Base-by-base conservation (phyloP, 2,329 filamentous ascomycete genomes). In the Microcyclosporella mali region DNA sequence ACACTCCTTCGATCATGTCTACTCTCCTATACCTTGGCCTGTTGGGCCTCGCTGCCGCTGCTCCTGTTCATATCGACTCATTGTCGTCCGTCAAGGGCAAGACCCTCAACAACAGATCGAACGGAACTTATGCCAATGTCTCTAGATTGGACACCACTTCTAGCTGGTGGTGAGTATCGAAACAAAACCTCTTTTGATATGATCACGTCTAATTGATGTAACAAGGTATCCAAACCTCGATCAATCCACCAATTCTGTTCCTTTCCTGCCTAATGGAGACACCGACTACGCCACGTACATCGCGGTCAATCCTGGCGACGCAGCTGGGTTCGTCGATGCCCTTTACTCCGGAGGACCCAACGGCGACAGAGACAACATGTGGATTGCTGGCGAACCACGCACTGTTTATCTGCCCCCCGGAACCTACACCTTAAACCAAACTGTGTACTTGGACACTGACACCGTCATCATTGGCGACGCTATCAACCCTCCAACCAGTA, bases 381-480 rank as follows among this genome's bases (percentile, higher is more conserved):
- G 28, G 30, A 21, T 50, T 9, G 47, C 50, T 7, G 50, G 44
- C 12, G 34, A 48, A 32, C 89, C 89, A 1, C 88, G 86, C 16
- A 39, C 43, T 2, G 40, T 56, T 3, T 56, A 50, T 19, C 35
- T 56, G 11, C 43, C 52, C 9, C 43, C 41, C 6, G 53, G 53
- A 27, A 56, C 50, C 10, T 56, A 56, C 32, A 59, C 85, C 16
- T 81, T 95, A 54, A 86, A 80, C 59, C 74, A 72, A 57, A 85
- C 88, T 18, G 78, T 95, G 51, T 67, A 88, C 34, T 82, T 87
- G 61, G 83, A 82, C 65, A 95, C 95, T 72, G 94, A 94, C 70
- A 94, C 89, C 10, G 87, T 94, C 64, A 79, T 95, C 49, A 73
- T 95, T 29, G 89, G 89, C 43, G 88, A 95, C 69, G 80, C 82